phyloP scores from a whole-genome alignment of 2,329 filamentous ascomycete species.

The Cladorrhinum sp. region DNA sequence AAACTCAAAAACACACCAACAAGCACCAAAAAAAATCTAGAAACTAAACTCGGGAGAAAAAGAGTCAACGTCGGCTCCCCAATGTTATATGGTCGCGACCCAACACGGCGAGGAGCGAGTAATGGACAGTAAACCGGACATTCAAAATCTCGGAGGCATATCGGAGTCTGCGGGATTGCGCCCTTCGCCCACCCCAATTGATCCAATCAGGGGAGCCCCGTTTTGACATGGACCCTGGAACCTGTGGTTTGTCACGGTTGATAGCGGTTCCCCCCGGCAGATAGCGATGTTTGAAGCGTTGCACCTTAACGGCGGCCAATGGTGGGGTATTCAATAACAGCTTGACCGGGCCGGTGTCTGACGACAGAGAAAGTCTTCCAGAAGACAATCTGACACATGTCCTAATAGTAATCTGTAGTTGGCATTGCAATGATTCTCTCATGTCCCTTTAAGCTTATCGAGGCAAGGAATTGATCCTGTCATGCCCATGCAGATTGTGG shows the following conservation, averaged over 20 bases:
- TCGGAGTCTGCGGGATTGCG: slow-evolving; percentile 17
- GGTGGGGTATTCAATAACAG: neutral
- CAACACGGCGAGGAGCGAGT: neutral
- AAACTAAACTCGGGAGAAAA: neutral
- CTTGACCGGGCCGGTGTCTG: neutral
- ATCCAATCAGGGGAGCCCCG: slow-evolving; percentile 15
- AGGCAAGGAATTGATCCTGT: too few relatives aligned
- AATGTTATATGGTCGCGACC: neutral
- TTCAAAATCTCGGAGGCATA: slow-evolving; percentile 20
- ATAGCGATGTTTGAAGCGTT: neutral
- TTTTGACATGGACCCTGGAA: neutral
- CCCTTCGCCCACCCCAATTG: neutral
- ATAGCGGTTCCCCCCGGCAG: neutral
- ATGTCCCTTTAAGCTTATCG: too few relatives aligned
- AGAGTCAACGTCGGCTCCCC: neutral
- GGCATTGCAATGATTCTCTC: too few relatives aligned
- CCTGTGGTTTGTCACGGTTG: neutral
- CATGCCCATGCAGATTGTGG: too few relatives aligned
- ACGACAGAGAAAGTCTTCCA: neutral
- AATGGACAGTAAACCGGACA: neutral
- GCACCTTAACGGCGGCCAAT: too few relatives aligned
- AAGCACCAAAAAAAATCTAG: neutral
- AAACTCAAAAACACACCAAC: neutral
- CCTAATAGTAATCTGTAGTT: too few relatives aligned
- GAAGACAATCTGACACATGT: too few relatives aligned